Evolutionary conservation across 192 early-diverging fungal species (phyloP), one percentile per base, ranked within the genome.

Genomic region (Entophlyctis luteolus): DNA sequence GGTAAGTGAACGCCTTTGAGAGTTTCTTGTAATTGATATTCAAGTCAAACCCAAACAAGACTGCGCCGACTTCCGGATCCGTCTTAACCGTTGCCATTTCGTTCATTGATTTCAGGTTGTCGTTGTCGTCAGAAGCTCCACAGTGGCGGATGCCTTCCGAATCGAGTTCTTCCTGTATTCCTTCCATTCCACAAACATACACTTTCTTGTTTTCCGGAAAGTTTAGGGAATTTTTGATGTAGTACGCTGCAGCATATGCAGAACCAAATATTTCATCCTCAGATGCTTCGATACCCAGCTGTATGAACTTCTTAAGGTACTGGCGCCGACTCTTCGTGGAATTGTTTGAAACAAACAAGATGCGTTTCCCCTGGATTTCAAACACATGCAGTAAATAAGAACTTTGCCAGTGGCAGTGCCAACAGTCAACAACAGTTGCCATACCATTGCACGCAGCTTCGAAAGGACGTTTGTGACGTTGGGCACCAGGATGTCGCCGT

Each of bases 281-380:
- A 1, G 75, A 67, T 3, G 93, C 91, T 70, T 89, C 74, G 39
- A 99, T 91, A 29, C 90, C 89, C 4, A 96, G 74, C 47, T 75
- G 81, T 48, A 79, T 68, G 72, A 99, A 95, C 81, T 97, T 97
- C 36, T 85, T 77, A 23, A 89, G 69, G 67, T 95, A 95, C 55
- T 82, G 76, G 8, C 71, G 68, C 31, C 96, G 87, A 20, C 94
- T 95, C 50, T 90, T 93, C 38, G 91, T 88, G 74, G 89, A 91
- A 81, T 99, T 99, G 85, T 99, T 99, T 34, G 96, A 93, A 20
- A 99, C 95, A 77, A 97, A 99, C 39, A 96, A 79, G n/a, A 98
- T 67, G 29, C 85, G 84, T 78, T 99, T 99, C 33, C 89, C 91
- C 66, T 75, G 23, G 50, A 28, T 20, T 25, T 16, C 32, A 25